Evolutionary conservation across 257 asterid genomes (phyloP), one percentile per base, ranked within the genome.

Genomic region (Lycium ferocissimum): DNA sequence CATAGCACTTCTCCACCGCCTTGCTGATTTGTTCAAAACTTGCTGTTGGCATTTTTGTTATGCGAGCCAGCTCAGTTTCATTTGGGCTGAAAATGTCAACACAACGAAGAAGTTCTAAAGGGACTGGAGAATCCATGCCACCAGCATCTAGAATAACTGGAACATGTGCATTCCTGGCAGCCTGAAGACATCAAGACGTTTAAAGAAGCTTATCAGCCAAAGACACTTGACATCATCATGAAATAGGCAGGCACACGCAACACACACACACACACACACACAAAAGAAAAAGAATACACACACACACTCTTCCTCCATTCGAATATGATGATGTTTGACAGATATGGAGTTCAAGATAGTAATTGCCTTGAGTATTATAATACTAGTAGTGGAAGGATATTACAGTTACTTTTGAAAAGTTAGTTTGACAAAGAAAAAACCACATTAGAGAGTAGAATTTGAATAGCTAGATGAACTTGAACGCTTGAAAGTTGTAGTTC

Each of bases 61-160:
- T 84, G 57, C 99, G 97, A 87, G 96, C 91, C 87, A 96, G 98
- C 89, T 96, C 98, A 53, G 93, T 85, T 85, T 96, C 98, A 84
- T 96, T 96, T 79, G 98, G 99, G 90, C 99, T 96, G 86, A 96
- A 89, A 80, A 96, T 85, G 85, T 95, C 97, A 51, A 95, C 88
- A 80, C 80, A 61, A 43, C 84, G 47, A 1, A 92, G 92, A 38
- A 96, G 96, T 63, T 94, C 98, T 8, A 71, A 85, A 43, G 98
- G 97, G 85, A 96, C 86, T 78, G 98, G 97, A 33, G 95, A 81
- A 89, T 95, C 99, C 65, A 90, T 89, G 86, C 99, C 99, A n/a
- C 99, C 98, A 40, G 97, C 98, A 93, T 96, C 99, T 89, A 96
- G 91, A 82, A 95, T 94, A 85, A 96, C 95, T 2, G 93, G 98